Base-by-base conservation (phyloP, 441 rosid species). In the Pelargonium cotyledonis region DNA sequence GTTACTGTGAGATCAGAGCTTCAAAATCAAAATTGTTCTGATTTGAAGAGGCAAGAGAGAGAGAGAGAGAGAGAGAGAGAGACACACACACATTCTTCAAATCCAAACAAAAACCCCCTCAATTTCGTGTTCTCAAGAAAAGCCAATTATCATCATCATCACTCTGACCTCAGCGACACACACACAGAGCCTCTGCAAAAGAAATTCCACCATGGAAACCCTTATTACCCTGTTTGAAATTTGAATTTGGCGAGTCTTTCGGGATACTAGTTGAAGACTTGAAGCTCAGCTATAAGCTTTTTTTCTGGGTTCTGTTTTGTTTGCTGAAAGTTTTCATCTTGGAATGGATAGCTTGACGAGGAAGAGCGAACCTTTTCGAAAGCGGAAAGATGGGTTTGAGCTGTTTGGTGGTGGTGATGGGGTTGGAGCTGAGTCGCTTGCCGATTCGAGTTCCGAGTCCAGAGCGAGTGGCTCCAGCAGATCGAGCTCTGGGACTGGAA, bases 401-500 rank as follows among this genome's bases (percentile, higher is more conserved):
- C 60, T 1, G 60, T 15, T 51, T 8, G 19, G 58, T 51, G 19
- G 58, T 51, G 58, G 58, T 21, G 23, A 21, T 51, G 58, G 58
- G 58, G 58, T 53, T 51, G 83, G 73, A 49, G 81, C 40, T 53
- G 76, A 72, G 63, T 71, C 68, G 68, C 38, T 71, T 55, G 79
- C 75, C 77, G 79, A 77, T 38, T 77, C 83, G 69, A 68, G 80
- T 74, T 86, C 82, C 73, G 85, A 84, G 67, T 81, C 70, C 18
- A 76, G 89, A 72, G 90, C 80, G 67, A 87, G 94, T 68, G 83
- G 94, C 73, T 86, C 88, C 70, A 87, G 96, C 60, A 80, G 87
- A 67, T 79, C 81, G 78, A 82, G 84, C 11, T 84, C 95, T 3
- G 97, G 85, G 70, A 76, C 86, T 12, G 82, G 81, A 1, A 89